Conservation (phyloP, 139 green algal species). For the Asterochloris sp. region DNA sequence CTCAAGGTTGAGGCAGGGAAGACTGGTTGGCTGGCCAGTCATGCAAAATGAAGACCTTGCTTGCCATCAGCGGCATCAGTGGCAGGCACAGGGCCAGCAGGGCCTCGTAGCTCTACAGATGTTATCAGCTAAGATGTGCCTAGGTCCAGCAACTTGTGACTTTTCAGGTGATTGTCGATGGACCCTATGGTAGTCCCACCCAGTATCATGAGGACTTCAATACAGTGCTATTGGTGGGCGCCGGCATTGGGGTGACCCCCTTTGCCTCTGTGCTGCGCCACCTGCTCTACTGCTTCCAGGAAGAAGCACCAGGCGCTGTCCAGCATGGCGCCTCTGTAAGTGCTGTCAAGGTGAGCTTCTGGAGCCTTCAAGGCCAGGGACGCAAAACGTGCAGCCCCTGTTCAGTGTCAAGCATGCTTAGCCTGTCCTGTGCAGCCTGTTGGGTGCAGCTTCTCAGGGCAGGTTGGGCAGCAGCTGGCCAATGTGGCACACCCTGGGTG, state of each 20-base stretch:
- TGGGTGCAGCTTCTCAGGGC: not conserved
- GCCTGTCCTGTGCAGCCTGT: not conserved
- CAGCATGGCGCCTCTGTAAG: not conserved
- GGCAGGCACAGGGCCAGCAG: too few species aligned
- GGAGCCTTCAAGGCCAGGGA: not conserved
- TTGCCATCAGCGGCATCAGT: too few species aligned
- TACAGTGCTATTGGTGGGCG: constrained; percentile 25
- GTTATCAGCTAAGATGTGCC: too few species aligned
- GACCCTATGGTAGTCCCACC: constrained; percentile 21
- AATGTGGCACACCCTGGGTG: not conserved
- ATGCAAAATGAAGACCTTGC: too few species aligned
- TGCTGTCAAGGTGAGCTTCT: too few species aligned
- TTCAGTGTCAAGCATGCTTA: not conserved
- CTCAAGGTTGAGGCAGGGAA: too few species aligned
- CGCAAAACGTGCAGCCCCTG: not conserved
- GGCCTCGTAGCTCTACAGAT: too few species aligned
- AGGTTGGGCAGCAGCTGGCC: not conserved
- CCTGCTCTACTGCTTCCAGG: constrained; percentile 7
- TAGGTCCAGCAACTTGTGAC: not conserved
- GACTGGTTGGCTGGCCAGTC: too few species aligned
- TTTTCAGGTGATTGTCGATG: constrained; percentile 26
- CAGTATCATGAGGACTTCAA: constrained; percentile 25
- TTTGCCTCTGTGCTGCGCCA: constrained; percentile 28
- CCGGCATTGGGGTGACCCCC: constrained; percentile 32
- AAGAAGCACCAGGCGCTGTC: not conserved